Conservation (phyloP, 129 eudicot species). For the Lonicera japonica region DNA sequence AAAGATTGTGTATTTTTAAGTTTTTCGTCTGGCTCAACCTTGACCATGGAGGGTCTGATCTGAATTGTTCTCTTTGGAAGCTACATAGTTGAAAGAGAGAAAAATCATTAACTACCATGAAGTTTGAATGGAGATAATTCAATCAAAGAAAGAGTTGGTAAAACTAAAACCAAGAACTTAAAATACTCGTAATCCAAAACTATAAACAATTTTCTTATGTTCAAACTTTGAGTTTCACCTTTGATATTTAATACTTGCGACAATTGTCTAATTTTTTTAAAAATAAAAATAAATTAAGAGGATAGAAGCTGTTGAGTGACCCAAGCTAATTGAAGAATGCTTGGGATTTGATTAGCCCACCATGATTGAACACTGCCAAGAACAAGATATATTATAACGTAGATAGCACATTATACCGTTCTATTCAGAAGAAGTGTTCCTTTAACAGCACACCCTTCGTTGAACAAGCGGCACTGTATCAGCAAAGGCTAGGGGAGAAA, state of each 20-base stretch:
- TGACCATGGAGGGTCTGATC: constrained; percentile 79
- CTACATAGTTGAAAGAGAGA: constrained; percentile 14
- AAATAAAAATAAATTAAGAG: no score
- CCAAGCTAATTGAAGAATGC: no score
- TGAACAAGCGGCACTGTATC: constrained; percentile 66
- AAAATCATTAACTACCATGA: no score
- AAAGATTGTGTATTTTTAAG: constrained; percentile 24
- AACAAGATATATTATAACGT: neutral
- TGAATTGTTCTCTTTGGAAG: constrained; percentile 51
- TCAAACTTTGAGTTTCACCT: no score
- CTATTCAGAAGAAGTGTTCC: constrained; percentile 78
- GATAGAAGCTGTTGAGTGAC: no score
- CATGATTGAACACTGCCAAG: no score
- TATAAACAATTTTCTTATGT: no score
- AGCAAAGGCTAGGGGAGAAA: constrained; percentile 55
- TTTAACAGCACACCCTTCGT: constrained; percentile 64
- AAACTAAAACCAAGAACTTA: neutral
- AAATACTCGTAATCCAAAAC: neutral
- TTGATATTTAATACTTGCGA: no score
- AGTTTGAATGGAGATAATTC: neutral
- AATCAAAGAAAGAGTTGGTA: neutral
- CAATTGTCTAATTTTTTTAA: no score
- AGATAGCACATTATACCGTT: constrained; percentile 33
- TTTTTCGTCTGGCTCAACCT: constrained; percentile 46
- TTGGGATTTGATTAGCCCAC: no score